A percentile compares a stretch with the other conserved stretches of the same genome.
phyloP scores from a whole-genome alignment of 2,329 filamentous ascomycete species.

The Huntiella abstrusa region DNA sequence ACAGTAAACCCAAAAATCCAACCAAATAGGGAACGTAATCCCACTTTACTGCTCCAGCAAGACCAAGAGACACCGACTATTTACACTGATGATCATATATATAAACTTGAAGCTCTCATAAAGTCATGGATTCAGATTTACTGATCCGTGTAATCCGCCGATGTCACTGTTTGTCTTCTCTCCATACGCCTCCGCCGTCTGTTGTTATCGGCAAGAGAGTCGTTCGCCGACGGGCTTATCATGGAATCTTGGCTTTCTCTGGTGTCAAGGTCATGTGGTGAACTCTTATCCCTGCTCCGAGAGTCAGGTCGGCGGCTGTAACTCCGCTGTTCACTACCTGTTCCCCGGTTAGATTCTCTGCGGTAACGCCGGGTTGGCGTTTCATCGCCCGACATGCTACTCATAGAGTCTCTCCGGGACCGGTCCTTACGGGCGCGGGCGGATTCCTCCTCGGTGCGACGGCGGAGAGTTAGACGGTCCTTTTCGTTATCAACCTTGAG shows the following conservation, averaged over 20 bases:
- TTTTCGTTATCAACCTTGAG: constrained; percentile 26
- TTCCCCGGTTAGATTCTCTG: constrained; percentile 22
- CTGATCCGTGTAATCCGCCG: constrained; percentile 3
- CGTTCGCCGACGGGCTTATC: constrained; percentile 27
- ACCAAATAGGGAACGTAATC: not conserved
- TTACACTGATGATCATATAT: not conserved
- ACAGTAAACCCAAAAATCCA: not conserved
- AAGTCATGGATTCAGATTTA: too few relatives aligned
- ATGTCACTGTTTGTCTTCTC: constrained; percentile 23
- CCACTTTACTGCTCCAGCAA: not conserved
- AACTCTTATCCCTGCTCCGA: constrained; percentile 40
- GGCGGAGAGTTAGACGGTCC: constrained; percentile 40
- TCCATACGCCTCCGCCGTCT: constrained; percentile 34
- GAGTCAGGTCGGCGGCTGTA: constrained; percentile 19
- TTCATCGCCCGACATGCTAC: constrained; percentile 38
- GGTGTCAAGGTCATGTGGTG: constrained; percentile 35
- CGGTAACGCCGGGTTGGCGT: constrained; percentile 30
- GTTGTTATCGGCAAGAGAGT: constrained; percentile 30
- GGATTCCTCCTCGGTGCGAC: constrained; percentile 41
- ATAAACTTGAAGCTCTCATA: too few relatives aligned
- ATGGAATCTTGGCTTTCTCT: constrained; percentile 27
- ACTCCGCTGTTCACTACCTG: constrained; percentile 7
- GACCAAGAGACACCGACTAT: not conserved
- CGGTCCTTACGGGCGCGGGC: constrained; percentile 17
- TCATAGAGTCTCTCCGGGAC: constrained; percentile 30